Evolutionary conservation across 768 basidiomycete species (phyloP), one percentile per base, ranked within the genome.

Genomic region (Floccularia luteovirens): DNA sequence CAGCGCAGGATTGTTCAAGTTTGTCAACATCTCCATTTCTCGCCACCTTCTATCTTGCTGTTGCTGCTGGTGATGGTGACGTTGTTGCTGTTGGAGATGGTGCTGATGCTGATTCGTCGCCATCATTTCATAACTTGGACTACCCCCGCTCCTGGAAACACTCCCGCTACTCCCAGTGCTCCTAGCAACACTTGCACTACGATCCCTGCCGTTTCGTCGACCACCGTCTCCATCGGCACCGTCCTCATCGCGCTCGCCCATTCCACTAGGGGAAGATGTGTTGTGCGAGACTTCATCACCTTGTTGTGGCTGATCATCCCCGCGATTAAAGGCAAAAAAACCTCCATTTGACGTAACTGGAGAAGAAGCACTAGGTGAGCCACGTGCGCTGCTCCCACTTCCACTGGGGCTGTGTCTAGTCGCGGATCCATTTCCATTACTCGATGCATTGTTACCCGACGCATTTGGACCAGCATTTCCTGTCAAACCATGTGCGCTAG

Each of bases 401-500:
- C n/a, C 32, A 19, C 16, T 34, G n/a, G 7, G 8, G 8, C 32
- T 19, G 32, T 34, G n/a, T 19, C 32, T 19, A 19, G 7, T 34
- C n/a, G 16, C 16, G 16, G 32, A 19, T 12, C 28, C 36, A 44
- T 36, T 42, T 33, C 35, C 38, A 37, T 43, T 43, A 39, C 39
- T 32, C 16, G 39, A 24, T n/a, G 39, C 40, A 31, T 28, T 39
- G 7, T 48, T 39, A 36, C 22, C 38, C 13, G 43, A 33, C 20
- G 46, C 14, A 24, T 2, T 5, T 10, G 33, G 2, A 20, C 36
- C 3, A 24, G 19, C 36, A 8, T 13, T 24, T 10, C 22, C 22
- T 23, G 49, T 46, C 35, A 50, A 44, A 31, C 48, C 48, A 36
- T 53, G 50, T 14, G 52, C 44, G 2, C 45, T 36, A 11, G 52